phyloP scores from a whole-genome alignment of 2,329 filamentous ascomycete species.

The Tolypocladium pustulatum region DNA sequence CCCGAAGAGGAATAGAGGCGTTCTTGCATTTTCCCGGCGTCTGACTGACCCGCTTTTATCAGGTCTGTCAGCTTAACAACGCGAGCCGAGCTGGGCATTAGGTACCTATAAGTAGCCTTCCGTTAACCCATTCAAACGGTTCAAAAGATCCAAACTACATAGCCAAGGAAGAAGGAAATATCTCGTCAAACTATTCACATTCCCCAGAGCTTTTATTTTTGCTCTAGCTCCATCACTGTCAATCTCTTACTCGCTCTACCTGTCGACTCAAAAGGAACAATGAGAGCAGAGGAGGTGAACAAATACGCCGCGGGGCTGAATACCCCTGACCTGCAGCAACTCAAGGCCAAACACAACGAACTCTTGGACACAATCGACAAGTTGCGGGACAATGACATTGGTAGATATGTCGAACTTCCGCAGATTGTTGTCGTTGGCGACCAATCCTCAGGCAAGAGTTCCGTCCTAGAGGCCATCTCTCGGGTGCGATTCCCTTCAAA shows the following conservation, averaged over 20 bases:
- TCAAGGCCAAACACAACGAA: slow-evolving; percentile 1
- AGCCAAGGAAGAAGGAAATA: not conserved
- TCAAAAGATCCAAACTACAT: too few relatives aligned
- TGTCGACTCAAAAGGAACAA: not conserved
- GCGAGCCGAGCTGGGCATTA: too few relatives aligned
- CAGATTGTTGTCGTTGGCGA: slow-evolving; percentile 49
- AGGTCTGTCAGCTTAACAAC: too few relatives aligned
- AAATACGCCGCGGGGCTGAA: not conserved
- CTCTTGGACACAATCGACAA: slow-evolving; percentile 8
- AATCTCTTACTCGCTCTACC: not conserved
- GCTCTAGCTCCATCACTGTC: not conserved
- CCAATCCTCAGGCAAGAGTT: slow-evolving; percentile 54
- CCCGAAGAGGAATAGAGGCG: too few relatives aligned
- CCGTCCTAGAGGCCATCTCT: slow-evolving; percentile 54
- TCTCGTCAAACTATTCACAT: too few relatives aligned
- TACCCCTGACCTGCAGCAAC: not conserved
- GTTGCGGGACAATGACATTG: slow-evolving; percentile 6
- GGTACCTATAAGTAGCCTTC: not conserved
- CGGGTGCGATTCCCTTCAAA: slow-evolving; percentile 49
- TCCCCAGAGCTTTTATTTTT: not conserved
- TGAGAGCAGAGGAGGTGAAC: not conserved
- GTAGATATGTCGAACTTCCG: slow-evolving; percentile 24
- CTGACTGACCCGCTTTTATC: too few relatives aligned
- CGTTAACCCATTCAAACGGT: not conserved
- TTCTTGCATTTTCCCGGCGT: too few relatives aligned